Evolutionary conservation across 2,329 filamentous ascomycete species (phyloP), one percentile per base, ranked within the genome.

Genomic region (Pseudocercospora pini-densiflorae): DNA sequence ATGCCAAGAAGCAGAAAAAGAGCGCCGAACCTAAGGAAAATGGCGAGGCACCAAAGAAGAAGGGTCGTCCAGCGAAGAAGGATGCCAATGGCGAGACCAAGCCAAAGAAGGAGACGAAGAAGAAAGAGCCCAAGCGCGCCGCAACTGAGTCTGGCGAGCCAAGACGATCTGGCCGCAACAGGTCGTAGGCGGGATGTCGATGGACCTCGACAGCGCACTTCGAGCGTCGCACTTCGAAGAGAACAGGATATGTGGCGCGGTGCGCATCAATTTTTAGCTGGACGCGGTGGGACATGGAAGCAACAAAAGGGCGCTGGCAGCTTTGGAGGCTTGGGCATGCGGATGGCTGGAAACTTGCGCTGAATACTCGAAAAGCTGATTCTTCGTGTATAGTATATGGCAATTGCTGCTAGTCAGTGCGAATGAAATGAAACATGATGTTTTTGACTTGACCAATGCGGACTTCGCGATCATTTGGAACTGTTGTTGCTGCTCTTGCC

Each of bases 141-240:
- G 82, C 83, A 10, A 84, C 83, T 31, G 82, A 79, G 59, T 77
- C 80, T 62, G 82, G 83, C 51, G 77, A 83, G 76, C 82, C 82
- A 29, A 75, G 83, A 64, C 81, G 83, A 62, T 83, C 81, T 57
- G 78, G 77, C 27, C 77, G 83, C 64, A 81, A 81, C 69, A 69
- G 65, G 23, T 68, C 65, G 72, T 72, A 63, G 49, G 47, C 21
- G 16, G 10, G 27, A 63, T 9, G 16, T 21, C 43, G 14, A 5
- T 16, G n/a, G n/a, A 47, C 21, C 24, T 61, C 55, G 27, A 53
- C 57, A 12, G 33, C 61, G 61, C 33, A 36, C 51, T 29, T 14
- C 24, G 23, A 19, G 27, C 47, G 29, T 36, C 49, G 53, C 29
- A 57, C 16, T 45, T 47, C 51, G 24, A 57, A 21, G 16, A 31